Evolutionary conservation across 2,329 filamentous ascomycete species (phyloP).

Genomic region (Cytospora leucostoma): DNA sequence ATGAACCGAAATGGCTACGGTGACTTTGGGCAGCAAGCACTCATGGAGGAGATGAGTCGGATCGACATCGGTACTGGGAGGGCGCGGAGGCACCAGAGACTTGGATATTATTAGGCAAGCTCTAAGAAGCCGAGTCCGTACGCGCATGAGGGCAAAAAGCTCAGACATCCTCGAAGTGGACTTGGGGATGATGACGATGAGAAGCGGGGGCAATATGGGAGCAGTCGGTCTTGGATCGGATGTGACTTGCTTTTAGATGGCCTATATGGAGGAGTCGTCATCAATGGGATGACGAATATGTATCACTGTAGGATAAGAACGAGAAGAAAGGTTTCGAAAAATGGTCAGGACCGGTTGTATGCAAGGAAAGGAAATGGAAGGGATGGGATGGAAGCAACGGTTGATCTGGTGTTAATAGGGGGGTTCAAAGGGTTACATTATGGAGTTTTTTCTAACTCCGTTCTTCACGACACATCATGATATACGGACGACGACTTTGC

Average conservation of each 20-base stretch:
- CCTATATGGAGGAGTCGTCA: not conserved
- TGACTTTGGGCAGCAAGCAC: slow-evolving; percentile 51
- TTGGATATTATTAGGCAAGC: slow-evolving; percentile 25
- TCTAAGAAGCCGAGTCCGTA: not conserved
- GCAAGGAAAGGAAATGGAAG: not conserved
- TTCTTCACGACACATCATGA: not conserved
- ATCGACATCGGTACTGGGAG: slow-evolving; percentile 67
- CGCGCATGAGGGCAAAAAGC: not conserved
- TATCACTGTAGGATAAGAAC: not conserved
- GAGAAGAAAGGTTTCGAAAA: not conserved
- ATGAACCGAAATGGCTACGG: slow-evolving; percentile 31
- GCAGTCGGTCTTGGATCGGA: slow-evolving; percentile 21
- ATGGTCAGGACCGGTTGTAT: not conserved
- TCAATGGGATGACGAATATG: slow-evolving; percentile 9
- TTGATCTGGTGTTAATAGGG: not conserved
- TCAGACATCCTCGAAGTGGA: not conserved
- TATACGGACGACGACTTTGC: slow-evolving; percentile 7
- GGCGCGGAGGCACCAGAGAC: slow-evolving; percentile 48
- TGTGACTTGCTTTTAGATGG: not conserved
- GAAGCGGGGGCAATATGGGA: slow-evolving; percentile 1
- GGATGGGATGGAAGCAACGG: not conserved
- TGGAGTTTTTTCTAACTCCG: not conserved
- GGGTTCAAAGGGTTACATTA: not conserved
- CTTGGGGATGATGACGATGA: not conserved
- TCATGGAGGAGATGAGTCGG: slow-evolving; percentile 70